A percentile compares a stretch with the other conserved stretches of the same genome.
phyloP scores from a whole-genome alignment of 2,329 filamentous ascomycete genomes.

The Aureobasidium sp. region DNA sequence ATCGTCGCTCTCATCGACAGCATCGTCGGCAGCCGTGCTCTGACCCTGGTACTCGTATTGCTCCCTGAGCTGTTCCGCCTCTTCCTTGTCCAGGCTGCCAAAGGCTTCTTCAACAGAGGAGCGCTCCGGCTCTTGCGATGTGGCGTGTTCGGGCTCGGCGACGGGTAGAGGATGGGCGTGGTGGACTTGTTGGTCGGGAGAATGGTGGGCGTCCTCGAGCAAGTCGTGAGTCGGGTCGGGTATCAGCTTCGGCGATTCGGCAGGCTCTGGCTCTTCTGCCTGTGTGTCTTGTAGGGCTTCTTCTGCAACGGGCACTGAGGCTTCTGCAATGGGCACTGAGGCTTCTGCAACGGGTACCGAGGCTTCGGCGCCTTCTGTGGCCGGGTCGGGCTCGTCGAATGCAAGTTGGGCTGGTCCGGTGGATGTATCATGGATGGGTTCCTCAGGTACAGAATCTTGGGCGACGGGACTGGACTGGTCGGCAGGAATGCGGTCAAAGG shows the following conservation, averaged over 20 bases:
- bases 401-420: neutral
- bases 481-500: neutral
- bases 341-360: neutral
- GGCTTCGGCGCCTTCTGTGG: neutral
- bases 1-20: conserved; percentile 34
- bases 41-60: conserved; percentile 41
- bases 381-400: neutral
- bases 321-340: neutral
- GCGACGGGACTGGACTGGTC: neutral
- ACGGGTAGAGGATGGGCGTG: neutral
- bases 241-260: neutral
- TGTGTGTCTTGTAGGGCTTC: neutral
- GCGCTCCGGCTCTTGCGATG: neutral
- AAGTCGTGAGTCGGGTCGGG: conserved; percentile 1
- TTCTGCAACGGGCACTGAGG: neutral
- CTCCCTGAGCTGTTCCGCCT: neutral
- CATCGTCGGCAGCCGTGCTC: conserved; percentile 36
- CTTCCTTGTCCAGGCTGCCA: neutral
- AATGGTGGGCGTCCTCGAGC: neutral
- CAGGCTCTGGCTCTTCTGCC: neutral
- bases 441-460: neutral
- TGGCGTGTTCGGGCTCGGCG: neutral
- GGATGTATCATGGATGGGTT: neutral
- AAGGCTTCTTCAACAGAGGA: neutral
- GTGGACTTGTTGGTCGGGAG: neutral